These are phyloP conservation scores for Setaria italica DNA, from an alignment of 202 grass and related monocot genomes.

Conservation along the genomic window DNA sequence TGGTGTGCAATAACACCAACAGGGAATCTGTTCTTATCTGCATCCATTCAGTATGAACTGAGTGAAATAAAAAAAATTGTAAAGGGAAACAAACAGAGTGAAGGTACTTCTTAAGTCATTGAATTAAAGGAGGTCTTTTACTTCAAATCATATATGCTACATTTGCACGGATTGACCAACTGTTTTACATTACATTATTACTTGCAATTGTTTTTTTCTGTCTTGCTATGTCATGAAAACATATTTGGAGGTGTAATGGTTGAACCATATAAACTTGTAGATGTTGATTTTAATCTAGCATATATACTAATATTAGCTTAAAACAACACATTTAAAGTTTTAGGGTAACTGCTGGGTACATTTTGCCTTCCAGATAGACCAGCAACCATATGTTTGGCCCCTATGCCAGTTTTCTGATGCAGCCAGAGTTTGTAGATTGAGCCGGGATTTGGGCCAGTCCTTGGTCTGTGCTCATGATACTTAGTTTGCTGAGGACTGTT, in stretches of 20 bases:
- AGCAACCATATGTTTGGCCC: not conserved
- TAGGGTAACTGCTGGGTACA: not conserved
- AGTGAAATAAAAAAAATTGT: not conserved
- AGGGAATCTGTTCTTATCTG: not conserved
- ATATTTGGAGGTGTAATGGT: constrained; percentile 13
- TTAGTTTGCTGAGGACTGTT: not conserved
- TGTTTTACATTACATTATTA: not conserved
- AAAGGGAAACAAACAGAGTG: not conserved
- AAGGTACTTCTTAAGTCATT: not conserved
- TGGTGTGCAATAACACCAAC: not conserved
- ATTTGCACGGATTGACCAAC: not conserved
- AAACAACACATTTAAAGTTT: not conserved
- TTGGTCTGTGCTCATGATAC: not conserved
- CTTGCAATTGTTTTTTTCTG: not conserved
- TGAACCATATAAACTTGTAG: not conserved
- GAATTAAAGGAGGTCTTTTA: not conserved
- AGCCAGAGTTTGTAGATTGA: constrained; percentile 2
- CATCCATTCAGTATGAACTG: not conserved
- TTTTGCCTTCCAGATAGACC: not conserved
- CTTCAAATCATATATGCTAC: constrained; percentile 12
- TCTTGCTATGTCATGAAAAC: not conserved
- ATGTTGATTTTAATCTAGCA: not conserved
- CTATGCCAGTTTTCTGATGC: not conserved
- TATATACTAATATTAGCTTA: constrained; percentile 1
- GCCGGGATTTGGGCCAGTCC: constrained; percentile 8